Evolutionary conservation across 768 basidiomycete species (phyloP).

Genomic region (Russula olivacea): DNA sequence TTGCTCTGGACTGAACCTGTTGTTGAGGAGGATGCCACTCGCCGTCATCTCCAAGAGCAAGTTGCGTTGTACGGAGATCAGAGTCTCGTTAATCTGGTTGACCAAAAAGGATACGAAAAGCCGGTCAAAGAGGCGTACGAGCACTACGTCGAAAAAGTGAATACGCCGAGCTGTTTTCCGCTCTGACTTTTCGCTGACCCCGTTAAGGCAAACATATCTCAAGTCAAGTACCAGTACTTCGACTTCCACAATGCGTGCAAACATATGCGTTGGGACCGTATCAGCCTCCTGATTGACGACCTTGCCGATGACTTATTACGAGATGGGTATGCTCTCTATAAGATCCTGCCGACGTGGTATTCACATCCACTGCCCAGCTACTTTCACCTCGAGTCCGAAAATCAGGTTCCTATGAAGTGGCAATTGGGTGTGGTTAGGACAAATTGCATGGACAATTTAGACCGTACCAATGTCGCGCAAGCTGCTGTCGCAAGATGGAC

Average conservation of each 20-base stretch:
- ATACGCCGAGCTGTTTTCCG: neutral
- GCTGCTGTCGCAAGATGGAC: constrained; percentile 84
- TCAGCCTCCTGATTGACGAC: constrained; percentile 72
- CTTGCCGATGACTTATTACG: constrained; percentile 62
- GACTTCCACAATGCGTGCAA: constrained; percentile 97
- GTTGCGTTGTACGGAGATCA: constrained; percentile 70
- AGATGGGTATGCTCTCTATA: constrained; percentile 50
- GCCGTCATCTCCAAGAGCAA: constrained; percentile 69
- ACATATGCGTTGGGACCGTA: constrained; percentile 91
- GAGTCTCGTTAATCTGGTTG: constrained; percentile 83
- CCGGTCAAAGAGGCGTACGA: constrained; percentile 97
- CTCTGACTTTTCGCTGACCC: neutral
- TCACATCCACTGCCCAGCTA: constrained; percentile 43
- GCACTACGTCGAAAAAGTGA: constrained; percentile 58
- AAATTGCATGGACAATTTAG: constrained; percentile 97
- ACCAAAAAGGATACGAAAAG: constrained; percentile 87
- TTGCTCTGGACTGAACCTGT: constrained; percentile 15
- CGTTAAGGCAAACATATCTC: constrained; percentile 51
- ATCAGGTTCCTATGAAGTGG: constrained; percentile 42
- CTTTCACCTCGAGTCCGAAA: constrained; percentile 59
- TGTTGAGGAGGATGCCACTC: constrained; percentile 59
- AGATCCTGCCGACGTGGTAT: neutral
- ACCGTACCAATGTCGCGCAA: constrained; percentile 96
- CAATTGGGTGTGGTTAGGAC: constrained; percentile 83
- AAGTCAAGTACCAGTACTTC: constrained; percentile 87